Base-by-base conservation (phyloP, 257 asterid species). In the Solanum sejunctum region DNA sequence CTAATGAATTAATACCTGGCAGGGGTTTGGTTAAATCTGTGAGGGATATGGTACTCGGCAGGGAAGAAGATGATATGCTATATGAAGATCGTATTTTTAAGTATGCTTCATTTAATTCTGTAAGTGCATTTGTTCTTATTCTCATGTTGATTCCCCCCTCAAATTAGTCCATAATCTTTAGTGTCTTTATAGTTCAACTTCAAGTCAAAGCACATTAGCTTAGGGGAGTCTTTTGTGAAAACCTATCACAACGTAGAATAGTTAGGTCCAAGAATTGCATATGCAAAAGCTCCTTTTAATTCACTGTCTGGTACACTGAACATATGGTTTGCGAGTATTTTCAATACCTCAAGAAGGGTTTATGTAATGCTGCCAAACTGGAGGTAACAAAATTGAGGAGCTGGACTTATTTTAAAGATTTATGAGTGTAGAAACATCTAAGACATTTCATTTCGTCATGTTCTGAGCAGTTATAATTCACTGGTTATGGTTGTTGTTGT, bases 21-120 rank as follows among this genome's bases (percentile, higher is more conserved):
- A 88, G 96, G 87, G 95, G 97, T 78, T 89, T 97, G 93, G 94
- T 92, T 80, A 91, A 94, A 92, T 91, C 98, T 10, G 89, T 91
- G 86, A 94, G 96, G 91, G 93, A 94, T 88, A 67, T 92, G 81
- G 86, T 97, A 85, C 71, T 92, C 45, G 99, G 99, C 66, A 84
- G 83, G 88, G 98, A 96, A 63, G 98, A 93, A 28, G 99, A 95
- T 86, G 99, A 97, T 81, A 91, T 97, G 88, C 88, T 93, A 78
- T 97, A 93, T 84, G 99, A 97, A 87, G 99, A 95, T 91, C 94
- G 97, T 69, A 94, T 97, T 87, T 93, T 97, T 45, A 94, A 95
- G 56, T 97, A 89, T 90, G 98, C 99, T 58, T 95, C 99, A 9
- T 72, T 89, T 75, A 94, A 94, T 89, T 94, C 98, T 87, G 99